Conservation (phyloP, 2,329 filamentous ascomycete genomes). For the Alternaria panax region DNA sequence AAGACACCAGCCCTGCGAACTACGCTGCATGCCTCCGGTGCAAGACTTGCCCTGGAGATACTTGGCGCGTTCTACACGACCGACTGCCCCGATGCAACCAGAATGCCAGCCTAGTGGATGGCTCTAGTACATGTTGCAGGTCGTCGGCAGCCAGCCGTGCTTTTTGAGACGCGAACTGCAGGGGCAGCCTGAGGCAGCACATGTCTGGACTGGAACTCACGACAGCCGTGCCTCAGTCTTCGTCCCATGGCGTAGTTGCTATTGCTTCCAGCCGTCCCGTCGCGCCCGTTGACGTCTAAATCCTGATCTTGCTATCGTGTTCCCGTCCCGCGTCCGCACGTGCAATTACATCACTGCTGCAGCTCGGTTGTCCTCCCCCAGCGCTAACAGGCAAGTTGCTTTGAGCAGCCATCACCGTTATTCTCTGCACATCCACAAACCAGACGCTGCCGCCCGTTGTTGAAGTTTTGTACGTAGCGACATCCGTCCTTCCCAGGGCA, state of each 20-base stretch:
- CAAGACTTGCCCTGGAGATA: neutral
- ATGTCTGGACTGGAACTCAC: neutral
- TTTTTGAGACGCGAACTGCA: constrained; percentile 1
- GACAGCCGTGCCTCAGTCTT: too few relatives aligned
- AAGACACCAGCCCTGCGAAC: neutral
- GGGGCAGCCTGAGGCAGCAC: constrained; percentile 12
- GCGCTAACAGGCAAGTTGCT: constrained; percentile 19
- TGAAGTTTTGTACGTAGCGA: constrained; percentile 8
- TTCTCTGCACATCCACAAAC: constrained; percentile 21
- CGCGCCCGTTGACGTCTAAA: constrained; percentile 13
- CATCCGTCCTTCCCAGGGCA: neutral
- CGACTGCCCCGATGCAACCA: too few relatives aligned
- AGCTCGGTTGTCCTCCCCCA: constrained; percentile 30
- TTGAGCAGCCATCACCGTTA: constrained; percentile 18
- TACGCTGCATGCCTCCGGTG: neutral
- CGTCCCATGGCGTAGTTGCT: neutral
- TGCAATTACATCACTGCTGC: constrained; percentile 39
- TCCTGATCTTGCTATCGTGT: constrained; percentile 19
- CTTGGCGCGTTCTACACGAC: too few relatives aligned
- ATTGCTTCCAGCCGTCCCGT: neutral
- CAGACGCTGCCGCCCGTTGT: constrained; percentile 10
- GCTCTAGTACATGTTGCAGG: neutral
- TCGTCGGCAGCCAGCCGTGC: neutral
- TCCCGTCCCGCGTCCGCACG: constrained; percentile 33
- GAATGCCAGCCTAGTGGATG: too few relatives aligned